Evolutionary conservation across 768 basidiomycete species (phyloP).

Genomic region (Heimioporus sp.): DNA sequence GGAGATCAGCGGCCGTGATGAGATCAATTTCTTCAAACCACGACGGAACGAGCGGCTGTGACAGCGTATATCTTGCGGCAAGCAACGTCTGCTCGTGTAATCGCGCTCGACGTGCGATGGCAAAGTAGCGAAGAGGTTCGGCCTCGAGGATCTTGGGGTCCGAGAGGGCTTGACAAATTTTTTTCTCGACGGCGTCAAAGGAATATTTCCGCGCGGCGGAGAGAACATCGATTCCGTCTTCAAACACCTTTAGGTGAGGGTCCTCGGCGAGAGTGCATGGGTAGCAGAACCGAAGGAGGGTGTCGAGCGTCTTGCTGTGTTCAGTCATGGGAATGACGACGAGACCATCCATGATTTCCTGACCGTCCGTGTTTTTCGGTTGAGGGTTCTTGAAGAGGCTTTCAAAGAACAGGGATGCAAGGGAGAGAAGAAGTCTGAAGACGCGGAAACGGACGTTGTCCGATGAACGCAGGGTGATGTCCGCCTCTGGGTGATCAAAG

Average conservation of each 20-base stretch:
- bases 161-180: slow-evolving; percentile 15
- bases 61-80: slow-evolving; percentile 29
- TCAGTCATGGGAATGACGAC: slow-evolving; percentile 20
- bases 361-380: too few relatives aligned
- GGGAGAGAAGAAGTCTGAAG: too few relatives aligned
- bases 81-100: slow-evolving; percentile 22
- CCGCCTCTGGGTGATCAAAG: slow-evolving; percentile 20
- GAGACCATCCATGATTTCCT: slow-evolving; percentile 22
- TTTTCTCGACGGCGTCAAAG: slow-evolving; percentile 14
- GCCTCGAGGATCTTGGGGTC: slow-evolving; percentile 17
- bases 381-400: too few relatives aligned
- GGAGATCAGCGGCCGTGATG: slow-evolving; percentile 25
- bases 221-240: slow-evolving; percentile 9
- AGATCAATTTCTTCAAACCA: slow-evolving; percentile 27
- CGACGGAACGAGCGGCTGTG: slow-evolving; percentile 22
- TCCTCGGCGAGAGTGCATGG: slow-evolving; percentile 22
- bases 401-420: too few relatives aligned
- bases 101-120: slow-evolving; percentile 22
- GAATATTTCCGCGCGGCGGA: slow-evolving; percentile 16
- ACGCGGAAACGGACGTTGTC: slow-evolving; percentile 31
- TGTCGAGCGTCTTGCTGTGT: slow-evolving; percentile 19
- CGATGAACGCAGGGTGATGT: slow-evolving; percentile 26
- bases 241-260: slow-evolving; percentile 11
- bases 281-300: slow-evolving; percentile 26
- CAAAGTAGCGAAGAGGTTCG: slow-evolving; percentile 30